phyloP scores from a whole-genome alignment of 2,329 filamentous ascomycete genomes.

The Penicillium sp. region DNA sequence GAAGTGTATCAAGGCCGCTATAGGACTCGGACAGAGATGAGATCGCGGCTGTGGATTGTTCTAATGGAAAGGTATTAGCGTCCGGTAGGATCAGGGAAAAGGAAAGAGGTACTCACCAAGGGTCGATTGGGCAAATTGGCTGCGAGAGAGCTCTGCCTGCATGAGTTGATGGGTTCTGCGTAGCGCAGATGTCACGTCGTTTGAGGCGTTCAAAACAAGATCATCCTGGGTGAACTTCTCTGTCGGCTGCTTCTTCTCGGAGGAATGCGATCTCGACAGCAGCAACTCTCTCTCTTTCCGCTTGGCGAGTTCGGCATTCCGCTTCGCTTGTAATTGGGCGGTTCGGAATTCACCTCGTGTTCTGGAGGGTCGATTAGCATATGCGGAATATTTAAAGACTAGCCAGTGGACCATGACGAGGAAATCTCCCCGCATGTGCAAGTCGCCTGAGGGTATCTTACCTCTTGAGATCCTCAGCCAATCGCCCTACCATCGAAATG shows the following conservation, averaged over 20 bases:
- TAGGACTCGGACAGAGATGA: slow-evolving; percentile 78
- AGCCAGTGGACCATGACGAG: background rate
- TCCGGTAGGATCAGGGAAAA: background rate
- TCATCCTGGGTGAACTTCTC: slow-evolving; percentile 67
- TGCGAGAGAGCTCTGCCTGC: slow-evolving; percentile 77
- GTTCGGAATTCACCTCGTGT: slow-evolving; percentile 70
- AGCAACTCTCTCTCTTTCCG: slow-evolving; percentile 73
- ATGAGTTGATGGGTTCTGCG: slow-evolving; percentile 84
- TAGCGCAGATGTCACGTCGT: slow-evolving; percentile 79
- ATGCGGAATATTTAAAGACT: background rate
- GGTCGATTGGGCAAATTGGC: slow-evolving; percentile 85
- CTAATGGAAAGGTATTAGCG: slow-evolving; percentile 29
- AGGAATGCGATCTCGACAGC: slow-evolving; percentile 53
- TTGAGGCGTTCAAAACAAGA: slow-evolving; percentile 69
- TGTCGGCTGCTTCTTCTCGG: slow-evolving; percentile 31
- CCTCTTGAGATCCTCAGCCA: slow-evolving; percentile 70
- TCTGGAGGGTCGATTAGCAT: slow-evolving; percentile 33
- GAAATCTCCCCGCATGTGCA: background rate
- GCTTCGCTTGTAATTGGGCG: slow-evolving; percentile 76
- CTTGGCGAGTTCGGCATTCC: slow-evolving; percentile 69
- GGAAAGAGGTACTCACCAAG: slow-evolving; percentile 47
- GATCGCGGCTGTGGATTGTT: slow-evolving; percentile 80
- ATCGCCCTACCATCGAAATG: slow-evolving; percentile 62
- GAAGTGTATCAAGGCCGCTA: slow-evolving; percentile 70
- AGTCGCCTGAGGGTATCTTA: slow-evolving; percentile 39